phyloP scores from a whole-genome alignment of 352 stramenopile genomes.

The Phytophthora litchii region DNA sequence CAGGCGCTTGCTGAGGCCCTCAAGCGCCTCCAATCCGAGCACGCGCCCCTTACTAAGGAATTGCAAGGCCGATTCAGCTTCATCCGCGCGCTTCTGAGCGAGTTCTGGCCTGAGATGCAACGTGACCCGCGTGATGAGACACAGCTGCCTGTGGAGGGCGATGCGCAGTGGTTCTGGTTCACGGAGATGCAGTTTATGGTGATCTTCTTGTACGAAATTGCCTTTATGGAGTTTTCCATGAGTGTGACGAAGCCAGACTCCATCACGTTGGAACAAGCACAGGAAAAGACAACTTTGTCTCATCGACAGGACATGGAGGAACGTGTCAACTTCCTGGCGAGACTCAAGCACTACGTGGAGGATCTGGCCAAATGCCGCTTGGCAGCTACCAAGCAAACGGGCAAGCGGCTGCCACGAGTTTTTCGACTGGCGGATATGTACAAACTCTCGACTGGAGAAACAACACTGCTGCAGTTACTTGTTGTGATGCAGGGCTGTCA shows the following conservation, averaged over 20 bases:
- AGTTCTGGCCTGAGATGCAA: slow-evolving; percentile 75
- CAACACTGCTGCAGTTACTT: slow-evolving; percentile 80
- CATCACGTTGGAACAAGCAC: slow-evolving; percentile 41
- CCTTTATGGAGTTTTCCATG: slow-evolving; percentile 87
- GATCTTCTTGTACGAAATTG: slow-evolving; percentile 84
- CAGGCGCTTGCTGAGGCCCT: slow-evolving; percentile 6
- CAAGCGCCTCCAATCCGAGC: slow-evolving; percentile 30
- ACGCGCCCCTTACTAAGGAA: slow-evolving; percentile 29
- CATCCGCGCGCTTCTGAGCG: slow-evolving; percentile 64
- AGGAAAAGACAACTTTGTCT: slow-evolving; percentile 58
- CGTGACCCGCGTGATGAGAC: slow-evolving; percentile 47
- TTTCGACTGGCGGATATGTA: slow-evolving; percentile 82
- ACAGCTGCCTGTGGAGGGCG: slow-evolving; percentile 43
- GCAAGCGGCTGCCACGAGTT: slow-evolving; percentile 55
- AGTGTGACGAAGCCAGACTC: slow-evolving; percentile 84
- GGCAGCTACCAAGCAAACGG: slow-evolving; percentile 42
- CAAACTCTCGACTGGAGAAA: slow-evolving; percentile 74
- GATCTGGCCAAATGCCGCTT: slow-evolving; percentile 62
- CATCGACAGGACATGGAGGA: slow-evolving; percentile 82
- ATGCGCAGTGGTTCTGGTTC: slow-evolving; percentile 86
- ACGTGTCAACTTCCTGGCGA: slow-evolving; percentile 68
- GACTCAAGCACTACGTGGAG: slow-evolving; percentile 65
- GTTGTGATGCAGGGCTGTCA: slow-evolving; percentile 86
- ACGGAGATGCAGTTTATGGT: slow-evolving; percentile 82
- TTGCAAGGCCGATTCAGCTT: slow-evolving; percentile 56